Evolutionary conservation across 495 filamentous ascomycete genomes (phyloP).

Genomic region (Aspergillus nidulans): DNA sequence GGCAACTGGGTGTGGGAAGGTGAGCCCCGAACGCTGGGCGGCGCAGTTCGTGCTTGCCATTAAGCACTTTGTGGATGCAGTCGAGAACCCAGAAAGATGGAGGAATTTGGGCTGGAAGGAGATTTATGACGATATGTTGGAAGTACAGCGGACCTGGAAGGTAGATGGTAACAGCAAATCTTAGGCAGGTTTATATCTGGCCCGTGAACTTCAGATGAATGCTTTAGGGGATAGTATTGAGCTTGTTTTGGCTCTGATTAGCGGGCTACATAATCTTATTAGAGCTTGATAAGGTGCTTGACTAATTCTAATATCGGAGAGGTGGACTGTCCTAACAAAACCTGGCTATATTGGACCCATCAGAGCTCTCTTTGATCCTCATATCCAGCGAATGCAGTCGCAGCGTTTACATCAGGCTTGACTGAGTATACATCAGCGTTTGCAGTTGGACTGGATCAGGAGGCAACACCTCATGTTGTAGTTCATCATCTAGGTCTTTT

Average conservation of each 20-base stretch:
- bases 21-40: constrained; percentile 45
- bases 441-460: constrained; percentile 15
- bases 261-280: too few species aligned
- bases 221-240: too few species aligned
- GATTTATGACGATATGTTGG: constrained; percentile 19
- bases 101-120: constrained; percentile 27
- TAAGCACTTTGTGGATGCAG: constrained; percentile 43
- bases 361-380: constrained; percentile 51
- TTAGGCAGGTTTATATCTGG: too few species aligned
- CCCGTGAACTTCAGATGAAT: too few species aligned
- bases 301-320: neutral
- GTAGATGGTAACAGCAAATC: too few species aligned
- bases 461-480: constrained; percentile 18
- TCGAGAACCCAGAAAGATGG: constrained; percentile 33
- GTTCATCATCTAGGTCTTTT: constrained; percentile 32
- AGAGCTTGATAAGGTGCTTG: too few species aligned
- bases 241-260: too few species aligned
- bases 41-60: constrained; percentile 46
- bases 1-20: constrained; percentile 40
- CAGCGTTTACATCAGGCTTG: constrained; percentile 32
- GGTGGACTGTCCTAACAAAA: too few species aligned
- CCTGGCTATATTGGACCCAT: constrained; percentile 25
- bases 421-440: constrained; percentile 32
- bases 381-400: constrained; percentile 12
- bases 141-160: constrained; percentile 28